Percentiles rank a stretch among this genome's conserved stretches.
These are phyloP conservation scores for Termitomyces sp. DNA, from an alignment of 768 basidiomycete species.

Conservation along the genomic window DNA sequence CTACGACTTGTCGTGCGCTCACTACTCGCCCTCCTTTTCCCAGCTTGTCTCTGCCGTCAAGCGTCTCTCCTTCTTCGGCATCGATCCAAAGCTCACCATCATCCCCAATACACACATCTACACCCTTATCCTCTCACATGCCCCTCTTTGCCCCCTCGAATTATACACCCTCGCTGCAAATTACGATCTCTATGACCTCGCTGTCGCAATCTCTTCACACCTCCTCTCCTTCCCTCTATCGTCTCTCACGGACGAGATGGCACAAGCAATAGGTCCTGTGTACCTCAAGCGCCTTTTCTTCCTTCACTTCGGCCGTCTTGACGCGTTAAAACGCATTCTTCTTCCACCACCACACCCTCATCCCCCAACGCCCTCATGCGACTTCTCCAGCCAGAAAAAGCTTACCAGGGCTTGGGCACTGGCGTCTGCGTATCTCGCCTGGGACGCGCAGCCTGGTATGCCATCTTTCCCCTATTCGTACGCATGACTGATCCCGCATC, in stretches of 20 bases:
- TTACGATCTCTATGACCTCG: slow-evolving; percentile 67
- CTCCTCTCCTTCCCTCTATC: slow-evolving; percentile 69
- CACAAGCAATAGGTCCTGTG: slow-evolving; percentile 63
- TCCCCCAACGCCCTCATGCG: slow-evolving; percentile 63
- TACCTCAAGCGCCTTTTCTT: slow-evolving; percentile 83
- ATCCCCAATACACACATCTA: slow-evolving; percentile 53
- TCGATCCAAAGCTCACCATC: slow-evolving; percentile 45
- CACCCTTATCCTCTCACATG: slow-evolving; percentile 58
- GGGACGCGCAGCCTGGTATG: slow-evolving; percentile 79
- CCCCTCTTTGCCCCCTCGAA: slow-evolving; percentile 65
- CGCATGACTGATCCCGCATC: slow-evolving; percentile 12
- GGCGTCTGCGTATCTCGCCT: slow-evolving; percentile 77
- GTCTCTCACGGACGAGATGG: slow-evolving; percentile 66
- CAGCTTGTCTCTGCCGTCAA: slow-evolving; percentile 54
- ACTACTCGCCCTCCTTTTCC: slow-evolving; percentile 68
- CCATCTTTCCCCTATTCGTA: slow-evolving; percentile 1
- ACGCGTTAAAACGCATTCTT: slow-evolving; percentile 77
- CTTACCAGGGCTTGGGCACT: slow-evolving; percentile 79
- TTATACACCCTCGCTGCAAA: slow-evolving; percentile 69
- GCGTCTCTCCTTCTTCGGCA: slow-evolving; percentile 56
- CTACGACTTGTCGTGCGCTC: slow-evolving; percentile 70
- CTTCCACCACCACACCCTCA: slow-evolving; percentile 74
- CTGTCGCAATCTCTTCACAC: slow-evolving; percentile 70
- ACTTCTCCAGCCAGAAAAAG: slow-evolving; percentile 75
- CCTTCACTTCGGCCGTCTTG: slow-evolving; percentile 77